A percentile compares a stretch with the other conserved stretches of the same genome.
Conservation (phyloP, 2,329 filamentous ascomycete genomes). For the Epicoccum nigrum region DNA sequence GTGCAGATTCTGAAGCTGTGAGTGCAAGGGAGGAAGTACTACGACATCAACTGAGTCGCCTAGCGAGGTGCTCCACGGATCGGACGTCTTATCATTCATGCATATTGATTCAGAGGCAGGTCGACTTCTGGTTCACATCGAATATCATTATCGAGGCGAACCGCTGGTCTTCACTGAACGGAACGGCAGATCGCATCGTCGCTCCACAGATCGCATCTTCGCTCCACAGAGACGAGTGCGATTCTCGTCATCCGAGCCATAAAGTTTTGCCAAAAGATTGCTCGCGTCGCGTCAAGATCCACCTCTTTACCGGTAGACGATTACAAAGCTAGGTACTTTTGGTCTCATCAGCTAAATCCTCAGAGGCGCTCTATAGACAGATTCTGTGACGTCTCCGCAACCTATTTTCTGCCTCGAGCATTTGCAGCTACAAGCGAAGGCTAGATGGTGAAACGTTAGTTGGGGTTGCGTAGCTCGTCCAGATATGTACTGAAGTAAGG, state of each 20-base stretch:
- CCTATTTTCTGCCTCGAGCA: neutral
- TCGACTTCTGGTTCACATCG: neutral
- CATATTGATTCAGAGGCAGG: neutral
- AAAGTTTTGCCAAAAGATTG: neutral
- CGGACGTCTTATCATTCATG: neutral
- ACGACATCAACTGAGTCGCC: neutral
- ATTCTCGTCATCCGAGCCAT: neutral
- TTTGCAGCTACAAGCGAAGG: neutral
- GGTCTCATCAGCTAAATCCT: too few relatives aligned
- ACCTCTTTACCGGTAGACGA: neutral
- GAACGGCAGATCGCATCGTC: neutral
- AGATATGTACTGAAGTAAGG: neutral
- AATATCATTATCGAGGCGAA: constrained; percentile 1
- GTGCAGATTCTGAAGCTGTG: neutral
- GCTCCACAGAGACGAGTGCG: neutral
- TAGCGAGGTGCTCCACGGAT: neutral
- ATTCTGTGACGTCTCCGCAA: neutral
- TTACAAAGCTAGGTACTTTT: too few relatives aligned
- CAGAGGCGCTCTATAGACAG: neutral
- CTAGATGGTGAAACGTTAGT: neutral
- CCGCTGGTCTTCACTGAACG: neutral
- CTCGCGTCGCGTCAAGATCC: neutral
- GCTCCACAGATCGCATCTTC: neutral
- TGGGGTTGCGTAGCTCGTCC: neutral
- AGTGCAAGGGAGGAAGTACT: neutral